Evolutionary conservation across 2,329 filamentous ascomycete species (phyloP), one percentile per base, ranked within the genome.

Genomic region (Pseudocercospora cruenta): DNA sequence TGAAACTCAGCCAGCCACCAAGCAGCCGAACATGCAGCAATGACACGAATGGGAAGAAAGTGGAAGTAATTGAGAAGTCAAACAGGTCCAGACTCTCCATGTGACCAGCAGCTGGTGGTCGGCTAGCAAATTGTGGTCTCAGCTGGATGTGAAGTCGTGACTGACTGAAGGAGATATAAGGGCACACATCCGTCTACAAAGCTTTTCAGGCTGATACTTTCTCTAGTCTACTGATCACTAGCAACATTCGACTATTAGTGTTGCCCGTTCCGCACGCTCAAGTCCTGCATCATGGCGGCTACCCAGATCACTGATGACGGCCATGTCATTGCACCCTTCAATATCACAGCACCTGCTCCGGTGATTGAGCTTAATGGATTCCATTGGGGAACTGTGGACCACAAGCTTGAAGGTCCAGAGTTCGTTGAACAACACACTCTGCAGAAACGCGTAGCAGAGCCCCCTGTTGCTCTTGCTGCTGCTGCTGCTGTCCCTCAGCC

Each of bases 281-380:
- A 24, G 47, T 14, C 21, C 22, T 24, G 4, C 21, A 24, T 24
- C 47, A 60, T 60, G 58, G 58, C 58, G 14, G 58, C 58, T 16
- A 28, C 36, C 28, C 33, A 60, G 26, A 39, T 65, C 28, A 65
- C 63, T 14, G 39, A 49, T 28, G 36, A 59, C 33, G 63, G 63
- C n/a, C 33, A 65, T 21, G 63, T 65, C n/a, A 62, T 62, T n/a
- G 47, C 59, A 24, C 63, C 63, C 0, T 31, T 65, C n/a, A 65
- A 65, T 43, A 65, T 65, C 63, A 43, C 63, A 24, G 63, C 63
- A 14, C 63, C 63, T 33, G 58, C 63, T 28, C 63, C 63, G 26
- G 49, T 39, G n/a, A 65, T 65, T 36, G 60, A 65, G 49, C 60
- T 65, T 21, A 62, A 61, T 28, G 58, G 63, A 1, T 65, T 65